A percentile compares a stretch with the other conserved stretches of the same genome.
Conservation (phyloP, 2,329 filamentous ascomycete species). For the Aspergillus versicolor region DNA sequence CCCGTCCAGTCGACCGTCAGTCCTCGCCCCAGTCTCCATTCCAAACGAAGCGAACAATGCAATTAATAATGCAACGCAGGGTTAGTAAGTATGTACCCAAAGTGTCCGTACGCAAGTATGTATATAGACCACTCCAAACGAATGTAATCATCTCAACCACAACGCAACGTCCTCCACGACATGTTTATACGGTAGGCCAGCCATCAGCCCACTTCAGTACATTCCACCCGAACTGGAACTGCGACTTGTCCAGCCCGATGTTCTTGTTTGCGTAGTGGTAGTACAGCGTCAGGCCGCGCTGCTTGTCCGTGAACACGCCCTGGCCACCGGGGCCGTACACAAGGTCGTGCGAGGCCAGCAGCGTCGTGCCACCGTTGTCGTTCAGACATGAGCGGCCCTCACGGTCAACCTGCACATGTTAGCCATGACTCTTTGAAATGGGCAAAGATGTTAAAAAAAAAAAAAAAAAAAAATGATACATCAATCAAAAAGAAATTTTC, state of each 20-base stretch:
- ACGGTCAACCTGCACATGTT: slow-evolving; percentile 47
- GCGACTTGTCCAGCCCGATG: slow-evolving; percentile 49
- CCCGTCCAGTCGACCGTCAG: no score
- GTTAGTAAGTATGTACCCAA: background rate
- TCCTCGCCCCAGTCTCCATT: no score
- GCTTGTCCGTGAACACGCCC: slow-evolving; percentile 32
- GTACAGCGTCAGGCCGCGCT: slow-evolving; percentile 57
- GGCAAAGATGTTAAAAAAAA: background rate
- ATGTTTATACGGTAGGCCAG: slow-evolving; percentile 37
- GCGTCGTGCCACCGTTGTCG: slow-evolving; percentile 59
- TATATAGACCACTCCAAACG: background rate
- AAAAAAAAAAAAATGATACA: background rate
- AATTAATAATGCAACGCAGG: background rate
- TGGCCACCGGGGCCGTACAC: slow-evolving; percentile 68
- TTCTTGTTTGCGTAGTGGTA: slow-evolving; percentile 61
- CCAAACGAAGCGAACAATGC: background rate
- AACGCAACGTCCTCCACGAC: no score
- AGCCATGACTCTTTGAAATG: no score
- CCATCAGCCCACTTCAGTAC: slow-evolving; percentile 42
- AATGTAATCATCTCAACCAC: background rate
- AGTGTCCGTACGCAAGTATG: background rate
- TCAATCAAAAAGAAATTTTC: no score
- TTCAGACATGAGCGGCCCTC: slow-evolving; percentile 52
- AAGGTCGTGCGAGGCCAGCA: slow-evolving; percentile 59
- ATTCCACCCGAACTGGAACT: slow-evolving; percentile 52